Evolutionary conservation across 352 stramenopile species (phyloP).

Genomic region (Globisporangium orthogonon): DNA sequence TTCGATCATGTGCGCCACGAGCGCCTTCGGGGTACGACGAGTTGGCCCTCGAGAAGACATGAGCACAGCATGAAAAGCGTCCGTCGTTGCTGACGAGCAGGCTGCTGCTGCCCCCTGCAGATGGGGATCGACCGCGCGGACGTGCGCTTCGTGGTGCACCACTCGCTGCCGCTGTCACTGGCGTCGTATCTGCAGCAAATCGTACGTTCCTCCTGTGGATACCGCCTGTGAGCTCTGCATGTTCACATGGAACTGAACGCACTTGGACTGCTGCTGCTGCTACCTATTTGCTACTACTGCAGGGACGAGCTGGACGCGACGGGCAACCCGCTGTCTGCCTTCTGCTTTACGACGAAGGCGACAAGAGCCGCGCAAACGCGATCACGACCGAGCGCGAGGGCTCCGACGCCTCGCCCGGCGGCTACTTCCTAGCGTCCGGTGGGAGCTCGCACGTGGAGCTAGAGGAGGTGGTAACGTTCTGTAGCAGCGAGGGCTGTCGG

Average conservation of each 20-base stretch:
- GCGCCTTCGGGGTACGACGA: constrained; percentile 60
- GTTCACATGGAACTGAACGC: background rate
- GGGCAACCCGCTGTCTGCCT: constrained; percentile 43
- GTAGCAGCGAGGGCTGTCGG: constrained; percentile 43
- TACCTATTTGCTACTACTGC: background rate
- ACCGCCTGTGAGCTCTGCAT: too few species aligned
- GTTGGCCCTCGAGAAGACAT: background rate
- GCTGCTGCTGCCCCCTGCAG: constrained; percentile 14
- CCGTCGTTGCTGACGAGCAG: background rate
- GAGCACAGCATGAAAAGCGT: background rate
- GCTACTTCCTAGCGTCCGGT: constrained; percentile 13
- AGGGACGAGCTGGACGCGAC: constrained; percentile 67
- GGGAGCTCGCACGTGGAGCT: constrained; percentile 37
- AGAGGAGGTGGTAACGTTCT: constrained; percentile 50
- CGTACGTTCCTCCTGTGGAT: constrained; percentile 21
- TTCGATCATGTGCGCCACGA: constrained; percentile 72
- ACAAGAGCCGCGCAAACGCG: constrained; percentile 43
- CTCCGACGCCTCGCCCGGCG: constrained; percentile 11
- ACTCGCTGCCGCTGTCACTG: constrained; percentile 60
- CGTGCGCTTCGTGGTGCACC: constrained; percentile 70
- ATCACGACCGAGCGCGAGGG: constrained; percentile 37
- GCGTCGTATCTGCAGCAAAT: constrained; percentile 75
- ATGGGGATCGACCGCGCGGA: constrained; percentile 78
- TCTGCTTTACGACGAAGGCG: constrained; percentile 48
- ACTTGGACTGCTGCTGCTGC: background rate